A percentile compares a stretch with the other conserved stretches of the same genome.
phyloP scores from a whole-genome alignment of 2,329 filamentous ascomycete species.

The Xylaria sp. region DNA sequence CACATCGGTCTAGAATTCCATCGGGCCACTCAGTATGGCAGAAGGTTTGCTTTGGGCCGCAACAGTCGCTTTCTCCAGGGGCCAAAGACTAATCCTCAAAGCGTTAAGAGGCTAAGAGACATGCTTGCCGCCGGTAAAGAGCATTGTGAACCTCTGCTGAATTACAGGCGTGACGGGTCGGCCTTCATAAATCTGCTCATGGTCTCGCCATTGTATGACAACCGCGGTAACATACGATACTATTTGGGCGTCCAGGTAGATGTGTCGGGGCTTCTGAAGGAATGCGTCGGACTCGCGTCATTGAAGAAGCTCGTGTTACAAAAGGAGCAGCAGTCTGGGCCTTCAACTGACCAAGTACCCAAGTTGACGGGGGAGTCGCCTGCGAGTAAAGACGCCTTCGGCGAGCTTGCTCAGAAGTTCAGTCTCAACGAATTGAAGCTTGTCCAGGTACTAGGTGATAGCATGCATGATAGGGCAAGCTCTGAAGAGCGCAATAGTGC shows the following conservation, averaged over 20 bases:
- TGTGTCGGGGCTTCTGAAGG: conserved; percentile 61
- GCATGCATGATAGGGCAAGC: conserved; percentile 47
- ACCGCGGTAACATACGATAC: conserved; percentile 60
- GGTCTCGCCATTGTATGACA: conserved; percentile 66
- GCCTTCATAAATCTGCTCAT: conserved; percentile 74
- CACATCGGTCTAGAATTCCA: conserved; percentile 54
- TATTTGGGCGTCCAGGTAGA: conserved; percentile 68
- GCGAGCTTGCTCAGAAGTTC: conserved; percentile 63
- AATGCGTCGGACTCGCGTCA: conserved; percentile 60
- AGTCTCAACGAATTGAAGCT: conserved; percentile 61
- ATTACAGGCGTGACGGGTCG: conserved; percentile 71
- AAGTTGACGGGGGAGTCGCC: conserved; percentile 8
- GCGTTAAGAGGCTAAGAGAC: conserved; percentile 56
- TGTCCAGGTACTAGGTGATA: conserved; percentile 57
- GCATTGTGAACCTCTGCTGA: conserved; percentile 68
- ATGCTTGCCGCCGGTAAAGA: conserved; percentile 60
- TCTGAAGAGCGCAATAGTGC: conserved; percentile 44
- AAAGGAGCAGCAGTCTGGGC: conserved; percentile 5
- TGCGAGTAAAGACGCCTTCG: conserved; percentile 42
- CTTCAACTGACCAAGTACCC: background rate
- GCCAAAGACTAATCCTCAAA: conserved; percentile 61
- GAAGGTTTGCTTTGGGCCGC: conserved; percentile 65
- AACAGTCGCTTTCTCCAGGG: conserved; percentile 78
- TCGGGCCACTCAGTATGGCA: conserved; percentile 68
- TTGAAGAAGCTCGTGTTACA: conserved; percentile 44